Conservation (phyloP, 2,329 filamentous ascomycete genomes). For the Balansia obtecta region DNA sequence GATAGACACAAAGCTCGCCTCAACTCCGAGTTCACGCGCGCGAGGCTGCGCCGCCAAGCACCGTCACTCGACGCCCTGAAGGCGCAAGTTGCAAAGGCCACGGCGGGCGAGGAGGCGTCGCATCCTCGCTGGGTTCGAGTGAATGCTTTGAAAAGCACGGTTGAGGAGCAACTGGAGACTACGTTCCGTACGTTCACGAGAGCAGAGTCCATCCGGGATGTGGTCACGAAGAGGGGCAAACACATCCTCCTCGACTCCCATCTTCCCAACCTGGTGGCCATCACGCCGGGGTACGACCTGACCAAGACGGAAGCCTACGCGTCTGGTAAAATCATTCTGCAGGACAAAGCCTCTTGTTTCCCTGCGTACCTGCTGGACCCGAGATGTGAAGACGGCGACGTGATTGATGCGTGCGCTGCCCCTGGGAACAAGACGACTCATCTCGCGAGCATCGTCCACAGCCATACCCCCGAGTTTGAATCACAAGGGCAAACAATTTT, state of each 20-base stretch:
- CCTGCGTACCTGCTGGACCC: conserved; percentile 79
- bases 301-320: conserved; percentile 62
- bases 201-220: conserved; percentile 42
- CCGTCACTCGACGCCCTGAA: conserved; percentile 55
- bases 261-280: conserved; percentile 71
- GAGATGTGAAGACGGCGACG: conserved; percentile 51
- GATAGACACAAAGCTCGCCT: conserved; percentile 74
- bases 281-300: conserved; percentile 61
- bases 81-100: conserved; percentile 39
- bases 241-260: conserved; percentile 63
- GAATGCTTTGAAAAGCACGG: conserved; percentile 62
- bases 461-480: conserved; percentile 24
- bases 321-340: conserved; percentile 69
- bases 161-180: conserved; percentile 59
- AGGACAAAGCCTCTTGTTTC: conserved; percentile 96
- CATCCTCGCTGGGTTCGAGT: conserved; percentile 90
- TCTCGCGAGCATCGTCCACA: conserved; percentile 59
- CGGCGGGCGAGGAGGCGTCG: conserved; percentile 35
- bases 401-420: conserved; percentile 88
- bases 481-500: conserved; percentile 39
- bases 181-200: conserved; percentile 57
- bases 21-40: conserved; percentile 69
- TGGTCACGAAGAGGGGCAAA: conserved; percentile 35
- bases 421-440: conserved; percentile 98
- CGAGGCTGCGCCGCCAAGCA: conserved; percentile 59